Conservation (phyloP, 179 eudicot species). For the Corrigiola litoralis region DNA sequence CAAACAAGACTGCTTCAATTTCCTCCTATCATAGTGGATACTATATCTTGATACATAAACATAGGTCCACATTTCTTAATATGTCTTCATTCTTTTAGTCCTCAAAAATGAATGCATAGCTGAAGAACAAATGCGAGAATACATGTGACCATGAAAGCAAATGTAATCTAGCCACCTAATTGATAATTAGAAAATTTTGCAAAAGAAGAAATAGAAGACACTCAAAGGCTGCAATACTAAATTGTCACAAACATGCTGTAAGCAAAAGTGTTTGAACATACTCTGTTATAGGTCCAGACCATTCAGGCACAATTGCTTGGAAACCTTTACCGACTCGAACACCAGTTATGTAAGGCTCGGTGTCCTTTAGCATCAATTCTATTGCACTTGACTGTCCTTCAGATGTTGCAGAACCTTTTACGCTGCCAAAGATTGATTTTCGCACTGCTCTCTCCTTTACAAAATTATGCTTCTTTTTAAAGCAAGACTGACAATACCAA, state of each 20-base stretch:
- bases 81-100: neutral
- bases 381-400: slow-evolving; percentile 43
- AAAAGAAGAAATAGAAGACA: neutral
- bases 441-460: slow-evolving; percentile 37
- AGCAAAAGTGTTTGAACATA: slow-evolving; percentile 35
- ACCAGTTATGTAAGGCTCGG: slow-evolving; percentile 43
- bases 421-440: slow-evolving; percentile 34
- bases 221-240: neutral
- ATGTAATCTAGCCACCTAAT: neutral
- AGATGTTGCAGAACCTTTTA: slow-evolving; percentile 29
- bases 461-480: slow-evolving; percentile 54
- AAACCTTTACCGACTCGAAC: slow-evolving; percentile 80
- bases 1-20: neutral
- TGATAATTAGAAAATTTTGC: neutral
- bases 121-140: neutral
- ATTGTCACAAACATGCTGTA: neutral
- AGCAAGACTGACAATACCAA: slow-evolving; percentile 80
- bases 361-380: slow-evolving; percentile 54
- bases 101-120: neutral
- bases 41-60: neutral
- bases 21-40: neutral
- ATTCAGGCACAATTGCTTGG: slow-evolving; percentile 82
- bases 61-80: neutral
- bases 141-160: neutral
- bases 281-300: slow-evolving; percentile 64